phyloP scores from a whole-genome alignment of 2,329 filamentous ascomycete species.

The Colletotrichum aenigma region DNA sequence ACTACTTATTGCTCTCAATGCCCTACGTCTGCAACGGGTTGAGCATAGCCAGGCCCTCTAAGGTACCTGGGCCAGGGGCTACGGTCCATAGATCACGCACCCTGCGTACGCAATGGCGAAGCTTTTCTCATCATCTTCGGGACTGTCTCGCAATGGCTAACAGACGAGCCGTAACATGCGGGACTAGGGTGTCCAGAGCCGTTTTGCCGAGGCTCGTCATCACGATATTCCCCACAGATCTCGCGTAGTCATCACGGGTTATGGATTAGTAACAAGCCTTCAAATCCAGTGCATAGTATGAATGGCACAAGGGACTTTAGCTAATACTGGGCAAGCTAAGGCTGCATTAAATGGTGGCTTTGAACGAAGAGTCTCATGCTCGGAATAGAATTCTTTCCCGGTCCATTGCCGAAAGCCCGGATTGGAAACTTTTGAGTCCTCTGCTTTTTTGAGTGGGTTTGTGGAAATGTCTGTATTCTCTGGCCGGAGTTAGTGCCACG shows the following conservation, averaged over 20 bases:
- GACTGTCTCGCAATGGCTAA: neutral
- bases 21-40: neutral
- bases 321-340: neutral
- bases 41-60: neutral
- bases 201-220: neutral
- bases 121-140: neutral
- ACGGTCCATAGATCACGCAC: neutral
- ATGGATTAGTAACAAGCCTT: neutral
- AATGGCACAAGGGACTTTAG: neutral
- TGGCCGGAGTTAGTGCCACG: neutral
- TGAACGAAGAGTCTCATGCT: neutral
- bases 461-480: neutral
- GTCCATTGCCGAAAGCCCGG: neutral
- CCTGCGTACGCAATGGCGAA: neutral
- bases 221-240: neutral
- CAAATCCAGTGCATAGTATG: neutral
- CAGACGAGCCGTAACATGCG: neutral
- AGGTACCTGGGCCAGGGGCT: neutral
- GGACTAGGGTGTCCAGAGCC: neutral
- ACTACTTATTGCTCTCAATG: neutral
- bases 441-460: neutral
- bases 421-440: rapidly evolving
- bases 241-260: neutral
- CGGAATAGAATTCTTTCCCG: neutral
- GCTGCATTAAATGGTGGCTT: neutral